A percentile compares a stretch with the other conserved stretches of the same genome.
Evolutionary conservation across 257 asterid genomes (phyloP).

Genomic region (Ehretia macrophylla): DNA sequence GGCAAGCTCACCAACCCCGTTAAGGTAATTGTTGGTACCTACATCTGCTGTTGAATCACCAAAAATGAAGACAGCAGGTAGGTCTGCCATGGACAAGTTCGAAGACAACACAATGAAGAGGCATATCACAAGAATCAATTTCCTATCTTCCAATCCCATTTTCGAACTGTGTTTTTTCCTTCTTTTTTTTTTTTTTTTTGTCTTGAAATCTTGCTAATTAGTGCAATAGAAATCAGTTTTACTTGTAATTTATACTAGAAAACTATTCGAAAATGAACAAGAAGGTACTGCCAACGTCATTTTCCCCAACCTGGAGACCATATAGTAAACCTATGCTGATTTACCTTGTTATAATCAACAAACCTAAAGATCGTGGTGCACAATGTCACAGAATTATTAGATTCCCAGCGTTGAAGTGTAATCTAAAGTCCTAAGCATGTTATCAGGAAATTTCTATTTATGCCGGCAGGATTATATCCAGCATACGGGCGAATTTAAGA

Average conservation of each 20-base stretch:
- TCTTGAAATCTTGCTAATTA: background rate
- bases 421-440: too few species aligned
- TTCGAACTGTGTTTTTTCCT: background rate
- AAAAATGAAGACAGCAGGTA: constrained; percentile 33
- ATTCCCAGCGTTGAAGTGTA: too few species aligned
- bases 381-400: too few species aligned
- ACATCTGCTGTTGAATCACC: constrained; percentile 60
- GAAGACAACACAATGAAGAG: background rate
- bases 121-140: background rate
- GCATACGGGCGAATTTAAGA: too few species aligned
- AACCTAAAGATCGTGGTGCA: too few species aligned
- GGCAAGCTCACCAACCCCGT: constrained; percentile 20
- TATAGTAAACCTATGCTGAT: too few species aligned
- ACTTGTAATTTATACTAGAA: constrained; percentile 4
- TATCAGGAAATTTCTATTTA: too few species aligned
- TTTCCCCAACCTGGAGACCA: background rate
- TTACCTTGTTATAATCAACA: too few species aligned
- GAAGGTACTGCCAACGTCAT: constrained; percentile 1
- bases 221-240: background rate
- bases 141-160: background rate
- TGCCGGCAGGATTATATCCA: too few species aligned
- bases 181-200: background rate
- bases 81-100: constrained; percentile 10
- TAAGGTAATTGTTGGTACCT: constrained; percentile 40
- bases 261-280: constrained; percentile 5